Conservation (phyloP, 225 moss, liverwort and hornwort species). For the Bryoerythrophyllum caledonicum region DNA sequence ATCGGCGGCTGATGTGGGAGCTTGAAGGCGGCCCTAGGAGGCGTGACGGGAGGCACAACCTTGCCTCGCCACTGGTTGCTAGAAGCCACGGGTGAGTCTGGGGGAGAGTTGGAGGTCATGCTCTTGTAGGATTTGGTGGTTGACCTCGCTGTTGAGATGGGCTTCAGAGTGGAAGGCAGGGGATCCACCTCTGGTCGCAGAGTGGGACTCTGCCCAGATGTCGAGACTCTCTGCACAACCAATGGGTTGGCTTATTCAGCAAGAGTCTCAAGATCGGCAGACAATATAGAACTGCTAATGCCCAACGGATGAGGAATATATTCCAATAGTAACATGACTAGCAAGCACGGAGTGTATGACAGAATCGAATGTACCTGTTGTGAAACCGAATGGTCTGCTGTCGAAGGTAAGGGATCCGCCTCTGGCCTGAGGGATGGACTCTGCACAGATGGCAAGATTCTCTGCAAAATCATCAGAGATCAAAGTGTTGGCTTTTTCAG, state of each 20-base stretch:
- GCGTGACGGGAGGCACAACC: slow-evolving; percentile 27
- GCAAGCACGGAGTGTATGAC: neutral
- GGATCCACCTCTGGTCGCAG: slow-evolving; percentile 23
- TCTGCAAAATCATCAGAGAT: slow-evolving; percentile 21
- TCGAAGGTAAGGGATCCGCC: slow-evolving; percentile 17
- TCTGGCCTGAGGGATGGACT: slow-evolving; percentile 23
- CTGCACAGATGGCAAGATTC: neutral
- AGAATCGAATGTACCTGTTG: slow-evolving; percentile 30
- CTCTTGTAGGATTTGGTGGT: slow-evolving; percentile 23
- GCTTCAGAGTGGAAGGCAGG: slow-evolving; percentile 22
- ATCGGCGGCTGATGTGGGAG: slow-evolving; percentile 28
- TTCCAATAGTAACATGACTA: neutral
- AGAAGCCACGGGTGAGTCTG: slow-evolving; percentile 22
- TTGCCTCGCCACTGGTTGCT: slow-evolving; percentile 35
- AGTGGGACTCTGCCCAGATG: slow-evolving; percentile 12
- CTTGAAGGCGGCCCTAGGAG: slow-evolving; percentile 27
- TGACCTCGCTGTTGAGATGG: slow-evolving; percentile 31
- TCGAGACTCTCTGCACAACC: slow-evolving; percentile 17
- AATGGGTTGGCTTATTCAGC: neutral
- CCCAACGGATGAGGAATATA: neutral
- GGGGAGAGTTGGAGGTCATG: slow-evolving; percentile 29
- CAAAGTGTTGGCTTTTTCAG: neutral
- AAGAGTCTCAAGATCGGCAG: neutral
- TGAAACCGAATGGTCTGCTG: slow-evolving; percentile 10
- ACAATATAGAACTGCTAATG: neutral